Evolutionary conservation across 2,329 filamentous ascomycete genomes (phyloP).

Genomic region (Alternaria sp.): DNA sequence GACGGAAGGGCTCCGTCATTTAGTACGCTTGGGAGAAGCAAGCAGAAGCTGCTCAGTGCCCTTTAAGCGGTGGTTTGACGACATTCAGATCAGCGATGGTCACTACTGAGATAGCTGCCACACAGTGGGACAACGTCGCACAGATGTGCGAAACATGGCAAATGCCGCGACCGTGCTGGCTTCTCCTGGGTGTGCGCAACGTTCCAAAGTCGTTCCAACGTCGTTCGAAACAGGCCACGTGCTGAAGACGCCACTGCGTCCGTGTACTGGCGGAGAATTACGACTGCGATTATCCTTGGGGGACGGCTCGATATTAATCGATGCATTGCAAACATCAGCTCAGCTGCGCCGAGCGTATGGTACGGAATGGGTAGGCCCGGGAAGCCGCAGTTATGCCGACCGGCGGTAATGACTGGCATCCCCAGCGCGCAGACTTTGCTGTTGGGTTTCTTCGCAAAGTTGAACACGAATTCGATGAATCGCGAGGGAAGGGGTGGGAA

Average conservation of each 20-base stretch:
- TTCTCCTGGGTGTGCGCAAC: neutral
- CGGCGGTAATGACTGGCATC: neutral
- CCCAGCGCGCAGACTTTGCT: neutral
- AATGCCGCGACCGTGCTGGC: neutral
- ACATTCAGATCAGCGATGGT: conserved; percentile 2
- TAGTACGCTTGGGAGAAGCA: neutral
- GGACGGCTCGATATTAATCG: conserved; percentile 8
- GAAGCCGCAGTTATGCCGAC: conserved; percentile 5
- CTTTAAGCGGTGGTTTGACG: conserved; percentile 4
- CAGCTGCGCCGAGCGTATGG: neutral
- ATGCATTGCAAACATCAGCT: neutral
- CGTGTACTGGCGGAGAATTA: conserved; percentile 16
- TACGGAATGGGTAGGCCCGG: neutral
- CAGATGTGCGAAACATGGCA: neutral
- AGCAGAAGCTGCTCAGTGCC: neutral
- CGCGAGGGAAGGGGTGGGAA: neutral
- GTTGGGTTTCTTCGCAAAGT: neutral
- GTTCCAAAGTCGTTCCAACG: neutral
- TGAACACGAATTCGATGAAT: neutral
- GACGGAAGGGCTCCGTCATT: conserved; percentile 7
- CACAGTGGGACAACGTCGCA: neutral
- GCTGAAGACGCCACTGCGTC: neutral
- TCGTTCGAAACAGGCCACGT: neutral
- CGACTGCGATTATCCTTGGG: neutral
- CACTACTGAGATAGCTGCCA: conserved; percentile 4